These are phyloP conservation scores for Aureobasidium sp. DNA, from an alignment of 2,329 filamentous ascomycete genomes.

Conservation along the genomic window DNA sequence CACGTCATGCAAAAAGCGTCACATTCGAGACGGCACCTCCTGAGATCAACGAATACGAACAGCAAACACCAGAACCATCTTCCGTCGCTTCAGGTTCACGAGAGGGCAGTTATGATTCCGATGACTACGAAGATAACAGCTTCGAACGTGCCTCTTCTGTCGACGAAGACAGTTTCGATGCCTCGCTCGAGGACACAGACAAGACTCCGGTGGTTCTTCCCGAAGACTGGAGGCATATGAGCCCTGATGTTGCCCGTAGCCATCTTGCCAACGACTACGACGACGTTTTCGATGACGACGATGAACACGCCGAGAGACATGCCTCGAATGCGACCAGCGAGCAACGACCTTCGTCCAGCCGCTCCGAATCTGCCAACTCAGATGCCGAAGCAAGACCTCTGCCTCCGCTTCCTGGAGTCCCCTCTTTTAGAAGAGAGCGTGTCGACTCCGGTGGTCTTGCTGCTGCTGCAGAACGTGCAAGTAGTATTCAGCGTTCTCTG, in stretches of 20 bases:
- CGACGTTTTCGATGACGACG: constrained; percentile 53
- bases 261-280: constrained; percentile 50
- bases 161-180: constrained; percentile 77
- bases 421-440: constrained; percentile 47
- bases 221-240: constrained; percentile 86
- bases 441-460: constrained; percentile 55
- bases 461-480: constrained; percentile 64
- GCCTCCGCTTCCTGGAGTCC: constrained; percentile 74
- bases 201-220: constrained; percentile 98
- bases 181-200: constrained; percentile 87
- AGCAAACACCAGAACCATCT: constrained; percentile 94
- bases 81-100: constrained; percentile 83
- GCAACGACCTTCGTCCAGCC: constrained; percentile 50
- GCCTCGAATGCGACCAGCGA: constrained; percentile 43
- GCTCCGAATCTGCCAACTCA: constrained; percentile 67
- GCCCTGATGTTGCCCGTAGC: constrained; percentile 53
- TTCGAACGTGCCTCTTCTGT: constrained; percentile 53
- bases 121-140: constrained; percentile 63
- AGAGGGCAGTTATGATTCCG: constrained; percentile 85
- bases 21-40: constrained; percentile 93
- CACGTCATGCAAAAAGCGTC: constrained; percentile 90
- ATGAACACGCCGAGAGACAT: constrained; percentile 41
- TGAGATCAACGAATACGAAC: constrained; percentile 95
- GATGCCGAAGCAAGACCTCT: constrained; percentile 78
- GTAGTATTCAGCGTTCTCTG: constrained; percentile 59